phyloP scores from a whole-genome alignment of 2,329 filamentous ascomycete species.

The Aspergillus uvarum region DNA sequence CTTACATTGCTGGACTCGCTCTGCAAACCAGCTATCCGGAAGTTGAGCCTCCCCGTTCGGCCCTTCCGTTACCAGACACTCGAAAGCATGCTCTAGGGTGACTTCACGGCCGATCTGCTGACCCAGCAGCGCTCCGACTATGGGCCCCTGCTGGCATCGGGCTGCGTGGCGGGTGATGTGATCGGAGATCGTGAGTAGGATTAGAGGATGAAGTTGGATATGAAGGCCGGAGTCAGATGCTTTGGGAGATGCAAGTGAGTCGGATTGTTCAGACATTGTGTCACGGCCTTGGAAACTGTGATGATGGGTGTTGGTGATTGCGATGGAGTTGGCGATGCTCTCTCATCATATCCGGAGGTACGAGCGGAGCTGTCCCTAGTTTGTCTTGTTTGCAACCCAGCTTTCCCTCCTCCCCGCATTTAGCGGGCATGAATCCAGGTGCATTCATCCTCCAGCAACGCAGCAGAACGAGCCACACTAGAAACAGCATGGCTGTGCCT shows the following conservation, averaged over 20 bases:
- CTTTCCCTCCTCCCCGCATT: conserved; percentile 25
- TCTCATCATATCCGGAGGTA: neutral
- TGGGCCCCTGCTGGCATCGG: conserved; percentile 69
- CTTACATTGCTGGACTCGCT: conserved; percentile 82
- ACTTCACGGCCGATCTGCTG: conserved; percentile 88
- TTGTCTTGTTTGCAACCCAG: conserved; percentile 33
- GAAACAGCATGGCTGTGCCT: conserved; percentile 34
- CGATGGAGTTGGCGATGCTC: neutral
- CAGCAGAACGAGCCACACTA: neutral
- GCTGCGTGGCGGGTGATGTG: conserved; percentile 90
- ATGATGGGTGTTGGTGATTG: neutral
- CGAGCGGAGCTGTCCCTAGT: conserved; percentile 27
- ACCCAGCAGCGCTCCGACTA: conserved; percentile 85
- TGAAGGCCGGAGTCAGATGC: conserved; percentile 73
- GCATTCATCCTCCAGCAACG: neutral
- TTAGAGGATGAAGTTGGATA: conserved; percentile 85
- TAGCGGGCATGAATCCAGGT: neutral
- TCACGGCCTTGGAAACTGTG: neutral
- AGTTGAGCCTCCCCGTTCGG: conserved; percentile 61
- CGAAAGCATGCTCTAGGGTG: conserved; percentile 90
- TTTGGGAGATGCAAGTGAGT: conserved; percentile 65
- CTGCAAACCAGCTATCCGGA: conserved; percentile 69
- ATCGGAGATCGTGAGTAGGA: conserved; percentile 94
- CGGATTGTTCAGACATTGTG: conserved; percentile 53
- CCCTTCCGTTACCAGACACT: conserved; percentile 61